phyloP scores from a whole-genome alignment of 805 yeast genomes.

The Metschnikowia lachancei region DNA sequence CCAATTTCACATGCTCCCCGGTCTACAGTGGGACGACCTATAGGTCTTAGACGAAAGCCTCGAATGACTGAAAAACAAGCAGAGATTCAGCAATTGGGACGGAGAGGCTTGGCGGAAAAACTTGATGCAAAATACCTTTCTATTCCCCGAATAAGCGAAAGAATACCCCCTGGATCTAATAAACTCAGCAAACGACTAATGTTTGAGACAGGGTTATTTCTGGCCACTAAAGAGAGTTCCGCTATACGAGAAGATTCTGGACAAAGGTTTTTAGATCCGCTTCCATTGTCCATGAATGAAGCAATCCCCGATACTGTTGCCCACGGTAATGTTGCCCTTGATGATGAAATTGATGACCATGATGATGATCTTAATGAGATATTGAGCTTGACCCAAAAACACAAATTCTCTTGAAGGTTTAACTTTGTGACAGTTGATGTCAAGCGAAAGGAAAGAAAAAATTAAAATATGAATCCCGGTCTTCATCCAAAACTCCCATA shows the following conservation, averaged over 20 bases:
- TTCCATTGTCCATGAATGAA: background rate
- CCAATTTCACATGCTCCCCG: background rate
- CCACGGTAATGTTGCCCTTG: too few relatives aligned
- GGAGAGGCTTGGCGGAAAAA: background rate
- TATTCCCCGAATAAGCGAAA: background rate
- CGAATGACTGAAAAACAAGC: background rate
- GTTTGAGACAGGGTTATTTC: slow-evolving; percentile 2
- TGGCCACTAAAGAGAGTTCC: background rate
- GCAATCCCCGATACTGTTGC: background rate
- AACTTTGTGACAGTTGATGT: too few relatives aligned
- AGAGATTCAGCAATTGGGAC: background rate
- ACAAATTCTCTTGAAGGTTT: background rate
- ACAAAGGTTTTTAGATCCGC: background rate
- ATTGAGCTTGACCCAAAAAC: background rate
- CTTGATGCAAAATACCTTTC: slow-evolving; percentile 1
- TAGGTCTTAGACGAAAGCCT: slow-evolving; percentile 6
- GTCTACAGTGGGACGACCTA: slow-evolving; percentile 1
- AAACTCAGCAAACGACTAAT: slow-evolving; percentile 8
- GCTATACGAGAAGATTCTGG: background rate
- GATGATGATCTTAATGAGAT: background rate
- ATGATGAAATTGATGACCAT: background rate
- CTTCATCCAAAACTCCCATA: too few relatives aligned
- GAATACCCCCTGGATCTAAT: slow-evolving; percentile 16
- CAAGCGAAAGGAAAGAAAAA: too few relatives aligned
- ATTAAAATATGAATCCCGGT: too few relatives aligned